Evolutionary conservation across 2,329 filamentous ascomycete genomes (phyloP), one percentile per base, ranked within the genome.

Genomic region (Arthrobotrys megalospora): DNA sequence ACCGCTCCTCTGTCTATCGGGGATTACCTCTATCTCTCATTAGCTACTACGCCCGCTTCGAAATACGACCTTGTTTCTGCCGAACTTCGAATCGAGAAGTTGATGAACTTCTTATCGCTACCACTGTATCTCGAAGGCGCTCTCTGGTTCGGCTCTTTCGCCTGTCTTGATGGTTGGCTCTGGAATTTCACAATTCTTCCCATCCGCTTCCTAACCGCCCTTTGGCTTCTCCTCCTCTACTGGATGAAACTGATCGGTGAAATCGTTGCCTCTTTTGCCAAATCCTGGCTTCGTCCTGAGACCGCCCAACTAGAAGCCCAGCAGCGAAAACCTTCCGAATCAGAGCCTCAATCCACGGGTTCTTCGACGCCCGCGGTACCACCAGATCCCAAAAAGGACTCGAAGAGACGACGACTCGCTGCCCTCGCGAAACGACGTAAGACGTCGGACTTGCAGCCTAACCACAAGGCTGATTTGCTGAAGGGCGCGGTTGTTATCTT

Each of bases 161-260:
- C 95, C 6, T 99, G 96, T 84, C 87, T 99, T 5, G 96, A 99
- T 83, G 92, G 95, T 0, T 99, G 95, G 94, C 88, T 99, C 0
- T 96, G 97, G 85, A 96, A 93, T 0, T 96, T 99, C 82, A 99
- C 96, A 0, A 97, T 99, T 52, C 86, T 99, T 0, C 96, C 96
- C 0, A 88, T 99, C 76, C 89, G 96, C 1, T 98, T 99, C 81
- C 84, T 92, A 67, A 92, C 94, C 75, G 95, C 96, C 0, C 82
- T 95, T 0, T 90, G 89, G 19, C 90, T 98, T 1, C 85, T 99
- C 28, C 84, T 90, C 8, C 88, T 89, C 77, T 98, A 94, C 88
- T 97, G 93, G 93, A 87, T 85, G 1, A 89, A 91, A 38, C 89
- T 94, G 21, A 81, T 95, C 1, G 87, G 87, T 21, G 76, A 79